Evolutionary conservation across 306 rosid genomes (phyloP), one percentile per base, ranked within the genome.

Genomic region (Trifolium subterraneum): DNA sequence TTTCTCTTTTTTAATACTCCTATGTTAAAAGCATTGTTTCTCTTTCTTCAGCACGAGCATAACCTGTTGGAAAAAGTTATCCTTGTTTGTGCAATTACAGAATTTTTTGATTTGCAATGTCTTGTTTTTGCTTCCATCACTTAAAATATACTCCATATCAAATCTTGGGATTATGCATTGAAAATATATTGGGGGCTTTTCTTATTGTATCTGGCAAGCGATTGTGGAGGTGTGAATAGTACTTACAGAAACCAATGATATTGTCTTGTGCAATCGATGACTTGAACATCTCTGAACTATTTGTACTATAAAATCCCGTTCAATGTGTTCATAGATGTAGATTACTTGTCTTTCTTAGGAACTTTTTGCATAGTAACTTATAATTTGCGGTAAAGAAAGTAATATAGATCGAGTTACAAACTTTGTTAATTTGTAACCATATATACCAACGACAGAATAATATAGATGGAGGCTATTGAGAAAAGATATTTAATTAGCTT

Each of bases 41-140:
- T 71, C 80, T 76, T 71, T 58, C 66, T 62, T 75, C 63, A 25
- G 64, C 81, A 66, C 60, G 16, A 44, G 65, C 81, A 52, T 33
- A 18, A 54, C 18, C 45, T 74, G 35, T 74, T 73, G 75, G 65
- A 54, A 58, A 59, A 54, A 70, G 59, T 54, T 35, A 39, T 25
- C 52, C 47, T 71, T 65, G 75, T 16, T 60, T 16, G 38, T 18
- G 38, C 68, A 29, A 47, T 36, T 36, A 19, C 50, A 65, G 7
- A 39, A 18, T 11, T 16, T 22, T 16, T 36, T 23, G 33, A 16
- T 60, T 50, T 44, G 31, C 23, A 0, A 20, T 50, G 36, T 61
- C 65, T 23, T 10, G 35, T 7, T 52, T 58, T 16, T 41, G 65
- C 52, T 50, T 36, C 3, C 16, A 22, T 51, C 35, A 41, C 51